Evolutionary conservation across 768 basidiomycete species (phyloP).

Genomic region (Tricholomella constricta): DNA sequence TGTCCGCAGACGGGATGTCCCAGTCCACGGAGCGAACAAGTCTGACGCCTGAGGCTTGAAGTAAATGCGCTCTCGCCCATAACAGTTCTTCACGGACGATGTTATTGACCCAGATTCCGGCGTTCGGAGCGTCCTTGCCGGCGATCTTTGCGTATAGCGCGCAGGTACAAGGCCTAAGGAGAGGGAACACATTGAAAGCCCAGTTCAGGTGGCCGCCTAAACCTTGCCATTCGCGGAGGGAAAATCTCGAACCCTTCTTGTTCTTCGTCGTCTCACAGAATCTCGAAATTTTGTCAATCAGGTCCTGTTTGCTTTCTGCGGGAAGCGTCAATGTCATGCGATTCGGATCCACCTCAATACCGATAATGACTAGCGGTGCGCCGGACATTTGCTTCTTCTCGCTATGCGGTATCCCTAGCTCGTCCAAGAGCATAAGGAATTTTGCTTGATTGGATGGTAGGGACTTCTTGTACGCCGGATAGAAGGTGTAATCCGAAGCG

Average conservation of each 20-base stretch:
- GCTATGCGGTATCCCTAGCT: no score
- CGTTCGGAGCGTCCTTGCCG: not conserved
- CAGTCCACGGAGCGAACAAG: not conserved
- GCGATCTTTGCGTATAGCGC: not conserved
- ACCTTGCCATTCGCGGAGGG: not conserved
- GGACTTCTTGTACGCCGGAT: not conserved
- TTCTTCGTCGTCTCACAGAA: no score
- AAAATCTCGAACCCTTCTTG: not conserved
- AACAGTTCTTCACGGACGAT: not conserved
- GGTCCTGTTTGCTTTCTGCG: not conserved
- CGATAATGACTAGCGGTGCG: conserved; percentile 33
- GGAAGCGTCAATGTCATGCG: conserved; percentile 29
- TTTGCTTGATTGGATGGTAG: conserved; percentile 33
- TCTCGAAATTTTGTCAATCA: no score
- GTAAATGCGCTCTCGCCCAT: not conserved
- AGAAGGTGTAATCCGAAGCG: not conserved
- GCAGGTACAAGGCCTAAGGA: not conserved
- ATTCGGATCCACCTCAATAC: conserved; percentile 37
- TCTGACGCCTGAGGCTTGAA: not conserved
- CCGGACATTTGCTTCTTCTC: not conserved
- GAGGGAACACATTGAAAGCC: no score
- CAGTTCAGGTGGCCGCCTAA: conserved; percentile 2
- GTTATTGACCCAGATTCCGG: not conserved
- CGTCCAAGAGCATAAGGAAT: conserved; percentile 44
- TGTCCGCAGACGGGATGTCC: not conserved